Base-by-base conservation (phyloP, 768 basidiomycete species). In the Russula sp. region DNA sequence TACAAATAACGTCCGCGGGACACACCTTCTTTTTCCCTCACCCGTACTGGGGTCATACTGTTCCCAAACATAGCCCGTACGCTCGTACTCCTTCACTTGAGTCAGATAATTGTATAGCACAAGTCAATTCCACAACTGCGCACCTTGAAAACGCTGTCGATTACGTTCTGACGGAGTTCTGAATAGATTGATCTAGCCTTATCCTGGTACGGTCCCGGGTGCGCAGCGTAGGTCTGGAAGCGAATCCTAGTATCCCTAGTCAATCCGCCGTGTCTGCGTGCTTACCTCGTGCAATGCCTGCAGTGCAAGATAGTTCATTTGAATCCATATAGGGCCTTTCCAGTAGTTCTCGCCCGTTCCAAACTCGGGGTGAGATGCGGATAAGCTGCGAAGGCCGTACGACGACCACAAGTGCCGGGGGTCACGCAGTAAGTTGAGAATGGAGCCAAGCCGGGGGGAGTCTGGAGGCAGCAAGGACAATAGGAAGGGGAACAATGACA, bases 11-110 rank as follows among this genome's bases (percentile, higher is more conserved):
- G n/a, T 18, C 47, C 59, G 44, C 20, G 20, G 22, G 44, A 22
- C 69, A n/a, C 64, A 89, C 91, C 92, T 96, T 77, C 95, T 76
- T 71, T 80, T 80, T 2, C 95, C 95, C 72, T 92, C 83, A 18
- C 95, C 95, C 16, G 84, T 90, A 4, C 78, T 73, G 1, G 93
- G 78, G 73, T 98, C 88, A 72, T 98, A 98, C 74, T 98, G 96
- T 74, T 98, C 95, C 95, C 95, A 98, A 16, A 93, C 92, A 72
- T 93, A 96, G 4, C 94, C 94, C 4, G 94, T 97, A 34, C 89
- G 83, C 70, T 92, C 80, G 72, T 93, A 97, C 75, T 97, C 93
- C 91, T 94, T 68, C 14, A 55, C 34, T 53, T 45, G 42, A 52
- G 57, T 61, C 35, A 49, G 61, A n/a, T 13, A 40, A 39, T 27